Percentiles rank a stretch among this genome's conserved stretches.
phyloP scores from a whole-genome alignment of 495 filamentous ascomycete species.

The Aspergillus carlsbadensis region DNA sequence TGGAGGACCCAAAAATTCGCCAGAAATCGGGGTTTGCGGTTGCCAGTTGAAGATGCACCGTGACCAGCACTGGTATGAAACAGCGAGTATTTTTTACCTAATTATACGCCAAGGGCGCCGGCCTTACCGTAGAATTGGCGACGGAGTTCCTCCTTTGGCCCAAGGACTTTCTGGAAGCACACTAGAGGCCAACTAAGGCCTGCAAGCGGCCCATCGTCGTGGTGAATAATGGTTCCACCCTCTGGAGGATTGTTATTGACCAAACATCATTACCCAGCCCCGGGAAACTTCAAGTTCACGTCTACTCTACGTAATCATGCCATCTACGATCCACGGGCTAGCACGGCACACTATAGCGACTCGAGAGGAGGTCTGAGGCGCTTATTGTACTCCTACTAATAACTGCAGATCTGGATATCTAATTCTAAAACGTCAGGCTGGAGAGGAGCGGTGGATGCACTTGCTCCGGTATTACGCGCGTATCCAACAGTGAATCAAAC shows the following conservation, averaged over 20 bases:
- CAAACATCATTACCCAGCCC: slow-evolving; percentile 7
- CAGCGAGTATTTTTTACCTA: slow-evolving; percentile 12
- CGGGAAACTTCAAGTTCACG: slow-evolving; percentile 9
- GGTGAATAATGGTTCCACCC: slow-evolving; percentile 13
- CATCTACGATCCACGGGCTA: background rate
- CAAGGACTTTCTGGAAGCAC: slow-evolving; percentile 13
- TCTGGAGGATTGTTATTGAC: slow-evolving; percentile 1
- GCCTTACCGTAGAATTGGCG: background rate
- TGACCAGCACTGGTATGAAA: background rate
- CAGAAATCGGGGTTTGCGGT: background rate
- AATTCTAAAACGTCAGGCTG: no score
- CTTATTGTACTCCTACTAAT: no score
- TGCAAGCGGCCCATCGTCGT: background rate
- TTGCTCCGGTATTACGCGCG: background rate
- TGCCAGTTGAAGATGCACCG: background rate
- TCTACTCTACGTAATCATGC: slow-evolving; percentile 11
- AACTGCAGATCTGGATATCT: no score
- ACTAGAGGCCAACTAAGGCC: slow-evolving; percentile 6
- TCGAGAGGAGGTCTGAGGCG: no score
- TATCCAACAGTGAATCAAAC: background rate
- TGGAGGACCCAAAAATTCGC: background rate
- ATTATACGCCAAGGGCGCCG: slow-evolving; percentile 10
- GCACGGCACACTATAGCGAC: no score
- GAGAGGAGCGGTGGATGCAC: background rate
- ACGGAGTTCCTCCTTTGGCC: background rate